phyloP scores from a whole-genome alignment of 345 rosid genomes.

The Cardamine resedifolia region DNA sequence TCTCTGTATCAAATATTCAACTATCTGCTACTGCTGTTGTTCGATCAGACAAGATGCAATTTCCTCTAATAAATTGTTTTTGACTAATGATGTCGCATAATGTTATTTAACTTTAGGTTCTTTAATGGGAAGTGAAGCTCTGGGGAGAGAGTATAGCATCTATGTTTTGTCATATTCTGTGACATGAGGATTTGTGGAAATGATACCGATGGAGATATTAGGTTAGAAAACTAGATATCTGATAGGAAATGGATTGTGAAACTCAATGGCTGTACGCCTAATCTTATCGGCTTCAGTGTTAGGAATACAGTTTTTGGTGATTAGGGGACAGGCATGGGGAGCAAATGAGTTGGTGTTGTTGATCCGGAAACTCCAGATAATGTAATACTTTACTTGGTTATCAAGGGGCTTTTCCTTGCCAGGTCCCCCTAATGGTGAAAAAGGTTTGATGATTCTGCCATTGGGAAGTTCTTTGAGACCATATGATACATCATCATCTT shows the following conservation, averaged over 20 bases:
- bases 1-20: neutral
- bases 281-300: neutral
- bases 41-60: slow-evolving; percentile 4
- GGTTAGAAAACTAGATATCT: neutral
- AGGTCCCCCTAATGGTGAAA: too few species aligned
- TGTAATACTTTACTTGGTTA: too few species aligned
- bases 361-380: too few species aligned
- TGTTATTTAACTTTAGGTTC: neutral
- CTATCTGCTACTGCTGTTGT: slow-evolving; percentile 9
- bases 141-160: neutral
- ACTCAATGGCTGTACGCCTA: neutral
- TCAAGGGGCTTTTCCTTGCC: too few species aligned
- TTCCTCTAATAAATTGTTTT: neutral
- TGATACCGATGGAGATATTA: neutral
- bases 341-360: neutral
- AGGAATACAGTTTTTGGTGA: neutral
- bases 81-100: neutral
- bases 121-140: neutral
- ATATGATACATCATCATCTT: neutral
- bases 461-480: neutral
- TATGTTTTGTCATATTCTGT: too few species aligned
- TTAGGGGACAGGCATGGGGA: neutral
- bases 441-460: too few species aligned
- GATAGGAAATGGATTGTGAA: neutral
- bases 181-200: neutral